Conservation (phyloP, 2,329 filamentous ascomycete species). For the Coleophoma cylindrospora region DNA sequence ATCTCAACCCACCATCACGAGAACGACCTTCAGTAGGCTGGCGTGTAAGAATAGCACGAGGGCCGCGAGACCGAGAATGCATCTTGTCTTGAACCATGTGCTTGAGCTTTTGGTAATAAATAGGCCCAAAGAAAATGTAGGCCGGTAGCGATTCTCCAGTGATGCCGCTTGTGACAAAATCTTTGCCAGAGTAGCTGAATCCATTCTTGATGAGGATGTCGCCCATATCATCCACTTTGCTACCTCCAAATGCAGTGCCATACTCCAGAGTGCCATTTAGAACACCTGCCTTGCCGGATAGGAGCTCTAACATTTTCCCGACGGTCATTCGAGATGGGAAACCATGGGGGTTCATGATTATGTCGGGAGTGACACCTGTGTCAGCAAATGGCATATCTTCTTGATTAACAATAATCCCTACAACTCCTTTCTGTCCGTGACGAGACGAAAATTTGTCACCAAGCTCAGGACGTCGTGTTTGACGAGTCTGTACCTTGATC, state of each 20-base stretch:
- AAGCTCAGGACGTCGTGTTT: slow-evolving; percentile 89
- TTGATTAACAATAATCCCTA: slow-evolving; percentile 93
- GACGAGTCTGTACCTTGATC: slow-evolving; percentile 93
- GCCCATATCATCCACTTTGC: slow-evolving; percentile 84
- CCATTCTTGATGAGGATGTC: slow-evolving; percentile 79
- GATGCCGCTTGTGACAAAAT: slow-evolving; percentile 91
- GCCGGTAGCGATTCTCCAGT: slow-evolving; percentile 91
- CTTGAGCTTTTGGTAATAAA: slow-evolving; percentile 99
- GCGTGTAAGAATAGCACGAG: slow-evolving; percentile 84
- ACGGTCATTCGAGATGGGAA: slow-evolving; percentile 99
- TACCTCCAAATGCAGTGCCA: slow-evolving; percentile 81
- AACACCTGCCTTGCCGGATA: slow-evolving; percentile 91
- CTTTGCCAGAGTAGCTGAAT: slow-evolving; percentile 95
- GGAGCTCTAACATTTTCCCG: slow-evolving; percentile 91
- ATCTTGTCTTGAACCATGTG: slow-evolving; percentile 99
- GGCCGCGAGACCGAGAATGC: slow-evolving; percentile 90
- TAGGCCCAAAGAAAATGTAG: slow-evolving; percentile 97
- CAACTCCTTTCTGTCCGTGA: slow-evolving; percentile 96
- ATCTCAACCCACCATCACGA: slow-evolving; percentile 81
- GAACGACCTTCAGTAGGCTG: slow-evolving; percentile 96
- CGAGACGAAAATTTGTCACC: slow-evolving; percentile 99
- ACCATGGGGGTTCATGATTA: slow-evolving; percentile 99
- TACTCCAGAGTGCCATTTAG: slow-evolving; percentile 82
- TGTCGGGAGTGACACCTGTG: slow-evolving; percentile 85
- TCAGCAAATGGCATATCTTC: slow-evolving; percentile 97